phyloP scores from a whole-genome alignment of 2,329 filamentous ascomycete genomes.

The Aspergillus vadensis region DNA sequence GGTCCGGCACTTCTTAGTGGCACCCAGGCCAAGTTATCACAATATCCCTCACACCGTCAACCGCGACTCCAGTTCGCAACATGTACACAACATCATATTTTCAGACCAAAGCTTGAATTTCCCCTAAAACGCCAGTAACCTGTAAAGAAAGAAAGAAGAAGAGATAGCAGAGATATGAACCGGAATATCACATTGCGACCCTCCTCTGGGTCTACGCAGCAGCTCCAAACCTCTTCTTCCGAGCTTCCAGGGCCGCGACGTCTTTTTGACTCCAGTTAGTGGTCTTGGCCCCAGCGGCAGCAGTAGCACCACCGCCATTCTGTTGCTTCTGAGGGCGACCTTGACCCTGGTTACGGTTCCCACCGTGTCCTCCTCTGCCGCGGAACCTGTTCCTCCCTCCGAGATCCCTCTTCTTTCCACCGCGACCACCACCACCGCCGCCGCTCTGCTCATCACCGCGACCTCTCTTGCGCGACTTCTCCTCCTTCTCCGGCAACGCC shows the following conservation, averaged over 20 bases:
- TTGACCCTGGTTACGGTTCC: constrained; percentile 27
- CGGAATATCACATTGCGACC: constrained; percentile 5
- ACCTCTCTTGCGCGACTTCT: constrained; percentile 45
- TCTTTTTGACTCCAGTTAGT: constrained; percentile 45
- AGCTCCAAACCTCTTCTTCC: constrained; percentile 50
- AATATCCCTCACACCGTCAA: not conserved
- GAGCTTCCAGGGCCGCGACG: constrained; percentile 46
- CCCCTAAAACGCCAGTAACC: constrained; percentile 20
- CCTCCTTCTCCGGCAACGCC: constrained; percentile 46
- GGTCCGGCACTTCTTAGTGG: not conserved
- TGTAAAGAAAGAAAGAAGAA: constrained; percentile 17
- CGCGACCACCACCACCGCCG: constrained; percentile 33
- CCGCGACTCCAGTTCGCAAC: not conserved
- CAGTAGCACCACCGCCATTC: constrained; percentile 21
- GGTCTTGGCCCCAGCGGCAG: constrained; percentile 16
- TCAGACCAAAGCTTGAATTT: constrained; percentile 2
- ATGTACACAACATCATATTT: not conserved
- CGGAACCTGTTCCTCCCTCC: constrained; percentile 36
- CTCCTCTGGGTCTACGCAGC: constrained; percentile 23
- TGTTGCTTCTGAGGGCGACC: constrained; percentile 20
- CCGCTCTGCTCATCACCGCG: constrained; percentile 38
- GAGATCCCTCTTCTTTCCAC: constrained; percentile 45
- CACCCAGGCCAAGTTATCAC: not conserved
- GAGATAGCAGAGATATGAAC: constrained; percentile 6
- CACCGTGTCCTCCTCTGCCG: constrained; percentile 21